Evolutionary conservation across 2,329 filamentous ascomycete species (phyloP).

Genomic region (Curvularia sp.): DNA sequence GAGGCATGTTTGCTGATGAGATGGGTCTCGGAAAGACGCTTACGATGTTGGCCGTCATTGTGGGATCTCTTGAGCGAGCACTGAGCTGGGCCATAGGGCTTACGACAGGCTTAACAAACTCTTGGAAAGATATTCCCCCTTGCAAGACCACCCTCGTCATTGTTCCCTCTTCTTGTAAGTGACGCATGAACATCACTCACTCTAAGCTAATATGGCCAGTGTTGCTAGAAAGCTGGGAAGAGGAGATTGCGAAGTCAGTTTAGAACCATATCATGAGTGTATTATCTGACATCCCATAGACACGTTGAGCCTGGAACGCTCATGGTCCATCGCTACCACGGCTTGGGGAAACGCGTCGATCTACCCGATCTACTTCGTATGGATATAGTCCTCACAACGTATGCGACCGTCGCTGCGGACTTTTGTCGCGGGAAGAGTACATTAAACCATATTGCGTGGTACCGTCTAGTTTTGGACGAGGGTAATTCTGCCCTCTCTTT

Average conservation of each 20-base stretch:
- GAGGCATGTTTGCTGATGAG: conserved; percentile 65
- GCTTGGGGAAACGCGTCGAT: conserved; percentile 7
- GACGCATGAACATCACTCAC: conserved; percentile 29
- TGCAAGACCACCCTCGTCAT: conserved; percentile 39
- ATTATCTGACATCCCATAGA: not conserved
- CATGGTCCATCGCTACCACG: conserved; percentile 28
- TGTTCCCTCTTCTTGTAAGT: conserved; percentile 38
- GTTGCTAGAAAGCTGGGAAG: conserved; percentile 3
- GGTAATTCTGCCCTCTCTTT: conserved; percentile 9
- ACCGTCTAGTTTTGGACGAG: conserved; percentile 43
- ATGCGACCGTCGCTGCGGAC: conserved; percentile 35
- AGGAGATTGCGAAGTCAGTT: conserved; percentile 2
- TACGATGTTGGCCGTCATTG: conserved; percentile 60
- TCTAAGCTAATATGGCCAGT: not conserved
- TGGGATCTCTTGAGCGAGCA: conserved; percentile 52
- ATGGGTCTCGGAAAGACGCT: conserved; percentile 69
- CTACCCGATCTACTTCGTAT: not conserved
- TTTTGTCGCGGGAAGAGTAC: conserved; percentile 8
- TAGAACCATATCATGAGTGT: not conserved
- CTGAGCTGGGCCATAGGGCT: conserved; percentile 43
- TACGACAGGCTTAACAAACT: not conserved
- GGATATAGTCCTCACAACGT: conserved; percentile 44
- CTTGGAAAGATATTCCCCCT: not conserved
- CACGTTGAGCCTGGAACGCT: not conserved
- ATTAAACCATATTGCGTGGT: conserved; percentile 37